phyloP scores from a whole-genome alignment of 805 yeast genomes.

The Schwanniomyces pseudopolymorphus region DNA sequence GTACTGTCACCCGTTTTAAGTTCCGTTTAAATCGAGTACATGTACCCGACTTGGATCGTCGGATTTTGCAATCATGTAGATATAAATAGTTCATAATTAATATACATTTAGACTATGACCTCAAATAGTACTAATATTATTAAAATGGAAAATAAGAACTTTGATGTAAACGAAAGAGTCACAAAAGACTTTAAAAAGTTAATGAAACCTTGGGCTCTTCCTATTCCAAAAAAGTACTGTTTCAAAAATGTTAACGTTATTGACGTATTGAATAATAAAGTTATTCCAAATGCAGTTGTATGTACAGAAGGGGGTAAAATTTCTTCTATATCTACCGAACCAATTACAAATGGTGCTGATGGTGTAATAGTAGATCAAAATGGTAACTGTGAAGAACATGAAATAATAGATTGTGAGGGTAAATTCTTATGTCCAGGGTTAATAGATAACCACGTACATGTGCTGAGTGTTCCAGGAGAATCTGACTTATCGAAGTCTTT shows the following conservation, averaged over 20 bases:
- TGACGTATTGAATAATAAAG: slow-evolving; percentile 13
- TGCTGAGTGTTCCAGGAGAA: slow-evolving; percentile 21
- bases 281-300: slow-evolving; percentile 12
- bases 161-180: slow-evolving; percentile 23
- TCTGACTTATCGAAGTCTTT: slow-evolving; percentile 13
- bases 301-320: slow-evolving; percentile 16
- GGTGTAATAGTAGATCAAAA: neutral
- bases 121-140: neutral
- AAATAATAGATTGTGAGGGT: slow-evolving; percentile 19
- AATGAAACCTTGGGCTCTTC: slow-evolving; percentile 22
- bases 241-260: slow-evolving; percentile 17
- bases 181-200: slow-evolving; percentile 16
- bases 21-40: neutral
- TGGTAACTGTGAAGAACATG: slow-evolving; percentile 1
- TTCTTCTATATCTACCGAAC: slow-evolving; percentile 4
- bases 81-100: neutral
- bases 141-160: neutral
- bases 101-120: neutral
- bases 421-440: slow-evolving; percentile 24
- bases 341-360: neutral
- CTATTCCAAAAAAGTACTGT: slow-evolving; percentile 15
- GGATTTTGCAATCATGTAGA: neutral
- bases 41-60: neutral
- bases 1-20: neutral
- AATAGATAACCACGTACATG: slow-evolving; percentile 25